These are phyloP conservation scores for Mortierella sp. DNA, from an alignment of 371 early-diverging fungal species.

Conservation along the genomic window DNA sequence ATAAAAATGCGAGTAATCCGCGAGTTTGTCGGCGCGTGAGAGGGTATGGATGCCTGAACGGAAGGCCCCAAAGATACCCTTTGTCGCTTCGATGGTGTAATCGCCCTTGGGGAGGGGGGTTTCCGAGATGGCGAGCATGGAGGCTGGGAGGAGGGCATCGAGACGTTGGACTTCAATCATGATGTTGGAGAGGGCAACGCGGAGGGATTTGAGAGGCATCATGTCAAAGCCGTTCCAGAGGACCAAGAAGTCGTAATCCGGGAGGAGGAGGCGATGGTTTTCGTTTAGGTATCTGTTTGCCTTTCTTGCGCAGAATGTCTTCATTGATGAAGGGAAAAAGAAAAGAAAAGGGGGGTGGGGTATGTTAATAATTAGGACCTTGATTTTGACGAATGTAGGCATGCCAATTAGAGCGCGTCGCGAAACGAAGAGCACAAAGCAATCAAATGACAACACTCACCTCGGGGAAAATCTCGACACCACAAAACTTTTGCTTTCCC, in stretches of 20 bases:
- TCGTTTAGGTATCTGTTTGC: slow-evolving; percentile 54
- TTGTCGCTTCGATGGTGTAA: slow-evolving; percentile 50
- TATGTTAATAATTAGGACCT: not conserved
- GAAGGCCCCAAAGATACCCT: slow-evolving; percentile 20
- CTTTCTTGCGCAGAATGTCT: slow-evolving; percentile 52
- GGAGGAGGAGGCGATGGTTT: slow-evolving; percentile 28
- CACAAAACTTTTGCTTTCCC: slow-evolving; percentile 51
- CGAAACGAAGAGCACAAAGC: not conserved
- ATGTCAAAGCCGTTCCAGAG: slow-evolving; percentile 59
- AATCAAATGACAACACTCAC: not conserved
- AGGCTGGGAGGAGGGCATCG: slow-evolving; percentile 38
- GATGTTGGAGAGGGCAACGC: slow-evolving; percentile 44
- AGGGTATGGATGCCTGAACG: slow-evolving; percentile 39
- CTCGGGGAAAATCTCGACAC: slow-evolving; percentile 52
- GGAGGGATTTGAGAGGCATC: slow-evolving; percentile 49
- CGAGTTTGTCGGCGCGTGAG: slow-evolving; percentile 35
- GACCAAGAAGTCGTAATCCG: slow-evolving; percentile 52
- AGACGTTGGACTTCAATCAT: slow-evolving; percentile 42
- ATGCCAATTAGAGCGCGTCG: not conserved
- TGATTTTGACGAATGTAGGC: not conserved
- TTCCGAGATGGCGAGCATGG: slow-evolving; percentile 49
- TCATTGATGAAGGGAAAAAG: not conserved
- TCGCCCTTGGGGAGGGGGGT: slow-evolving; percentile 38
- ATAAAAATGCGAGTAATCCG: slow-evolving; percentile 38
- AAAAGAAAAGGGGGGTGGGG: not conserved